A percentile compares a stretch with the other conserved stretches of the same genome.
Conservation (phyloP, 2,329 filamentous ascomycete genomes). For the Pseudogymnoascus pannorum region DNA sequence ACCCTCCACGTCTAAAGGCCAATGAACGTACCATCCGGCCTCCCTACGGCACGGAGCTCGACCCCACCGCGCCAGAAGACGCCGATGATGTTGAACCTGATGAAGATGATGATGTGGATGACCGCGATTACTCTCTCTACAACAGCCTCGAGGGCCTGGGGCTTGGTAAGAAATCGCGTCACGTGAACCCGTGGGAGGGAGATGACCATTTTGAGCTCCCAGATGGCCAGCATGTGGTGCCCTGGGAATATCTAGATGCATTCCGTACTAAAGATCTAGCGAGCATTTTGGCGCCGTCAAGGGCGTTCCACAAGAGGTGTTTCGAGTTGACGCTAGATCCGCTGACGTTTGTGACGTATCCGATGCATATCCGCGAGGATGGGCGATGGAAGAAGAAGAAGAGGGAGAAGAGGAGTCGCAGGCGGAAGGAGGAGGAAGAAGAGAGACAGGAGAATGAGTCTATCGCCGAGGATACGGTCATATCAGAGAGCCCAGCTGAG, state of each 20-base stretch:
- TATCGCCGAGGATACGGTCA: conserved; percentile 14
- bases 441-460: conserved; percentile 15
- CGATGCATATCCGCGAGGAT: conserved; percentile 72
- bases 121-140: conserved; percentile 18
- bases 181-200: conserved; percentile 20
- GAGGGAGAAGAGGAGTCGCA: conserved; percentile 31
- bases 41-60: conserved; percentile 28
- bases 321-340: conserved; percentile 80
- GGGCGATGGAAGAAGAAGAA: conserved; percentile 67
- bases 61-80: conserved; percentile 23
- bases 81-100: conserved; percentile 46
- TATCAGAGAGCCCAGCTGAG: conserved; percentile 13
- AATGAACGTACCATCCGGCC: conserved; percentile 25
- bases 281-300: conserved; percentile 68
- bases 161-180: conserved; percentile 16
- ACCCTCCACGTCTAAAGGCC: conserved; percentile 53
- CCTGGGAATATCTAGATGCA: conserved; percentile 67
- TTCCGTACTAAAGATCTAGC: conserved; percentile 71
- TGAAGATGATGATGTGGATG: conserved; percentile 35
- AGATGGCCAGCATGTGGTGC: conserved; percentile 50
- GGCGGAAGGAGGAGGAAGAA: conserved; percentile 30
- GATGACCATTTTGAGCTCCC: conserved; percentile 44
- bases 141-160: conserved; percentile 15
- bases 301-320: conserved; percentile 69
- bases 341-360: conserved; percentile 72